Base-by-base conservation (phyloP, 257 asterid species). In the Schizonepeta tenuifolia region DNA sequence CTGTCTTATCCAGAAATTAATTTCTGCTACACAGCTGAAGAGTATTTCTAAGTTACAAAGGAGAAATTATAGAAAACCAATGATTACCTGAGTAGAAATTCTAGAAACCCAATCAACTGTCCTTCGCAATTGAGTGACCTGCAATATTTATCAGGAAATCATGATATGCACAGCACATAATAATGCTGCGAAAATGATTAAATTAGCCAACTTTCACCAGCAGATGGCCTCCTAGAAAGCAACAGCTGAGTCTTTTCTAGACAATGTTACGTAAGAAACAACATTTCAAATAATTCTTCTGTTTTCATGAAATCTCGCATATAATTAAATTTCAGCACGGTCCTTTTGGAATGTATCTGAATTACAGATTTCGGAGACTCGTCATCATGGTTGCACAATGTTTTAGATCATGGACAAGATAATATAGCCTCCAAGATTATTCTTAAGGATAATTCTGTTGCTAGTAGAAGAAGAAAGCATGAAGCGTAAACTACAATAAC, bases 101-200 rank as follows among this genome's bases (percentile, higher is more conserved):
- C 7, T 31, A 31, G 36, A 93, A 64, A 80, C 87, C 89, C 90
- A 87, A 83, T 81, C 86, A 70, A 65, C 83, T 22, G 97, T 82
- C 72, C 88, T 79, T 54, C 97, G 92, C 75, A 90, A 76, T 65
- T 82, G 92, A 4, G 83, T 78, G 70, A 86, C 88, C 97, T 93
- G 85, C 75, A 65, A 78, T 56, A 84, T 72, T 14, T n/a, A 35
- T 47, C 9, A 59, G n/a, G 44, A 38, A 35, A 56, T 31, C 17
- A 67, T 22, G 59, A 66, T 59, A 55, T 59, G 17, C 22, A 13
- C 18, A 13, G 5, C 21, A 51, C 44, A 49, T 20, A 7, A 43
- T 59, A 66, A 65, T 63, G 41, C 18, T 58, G 11, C 60, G n/a
- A 26, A 41, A 21, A 57, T 6, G 41, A 58, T 18, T 26, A 28